Conservation (phyloP, 108 stramenopile species). For the Skeletonema menzelii region DNA sequence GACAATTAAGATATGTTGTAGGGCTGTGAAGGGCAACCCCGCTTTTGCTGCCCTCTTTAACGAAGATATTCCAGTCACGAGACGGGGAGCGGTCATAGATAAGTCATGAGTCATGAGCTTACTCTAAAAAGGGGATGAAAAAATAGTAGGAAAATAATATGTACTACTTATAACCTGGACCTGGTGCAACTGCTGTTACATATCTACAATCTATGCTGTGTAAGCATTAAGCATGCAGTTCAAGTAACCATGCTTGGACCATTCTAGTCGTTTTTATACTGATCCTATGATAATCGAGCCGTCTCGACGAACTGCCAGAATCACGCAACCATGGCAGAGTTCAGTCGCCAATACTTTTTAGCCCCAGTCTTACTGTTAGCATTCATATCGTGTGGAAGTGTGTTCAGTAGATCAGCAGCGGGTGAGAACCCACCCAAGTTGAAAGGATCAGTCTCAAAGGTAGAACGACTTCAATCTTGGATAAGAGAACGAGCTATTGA, state of each 20-base stretch:
- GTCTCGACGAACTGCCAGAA: neutral
- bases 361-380: neutral
- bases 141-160: too few relatives aligned
- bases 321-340: neutral
- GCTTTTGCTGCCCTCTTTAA: neutral
- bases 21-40: neutral
- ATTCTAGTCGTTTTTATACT: too few relatives aligned
- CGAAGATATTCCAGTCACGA: too few relatives aligned
- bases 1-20: neutral
- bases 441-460: conserved; percentile 18
- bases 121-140: too few relatives aligned
- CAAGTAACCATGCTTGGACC: too few relatives aligned
- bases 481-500: conserved; percentile 23
- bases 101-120: too few relatives aligned
- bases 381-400: neutral
- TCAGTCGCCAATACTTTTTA: neutral
- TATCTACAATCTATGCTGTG: too few relatives aligned
- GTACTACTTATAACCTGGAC: too few relatives aligned
- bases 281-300: too few relatives aligned
- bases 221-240: too few relatives aligned
- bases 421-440: neutral
- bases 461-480: conserved; percentile 18
- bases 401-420: neutral
- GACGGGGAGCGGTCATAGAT: too few relatives aligned
- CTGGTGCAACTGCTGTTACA: too few relatives aligned